A percentile compares a stretch with the other conserved stretches of the same genome.
Conservation (phyloP, 2,329 filamentous ascomycete genomes). For the Aspergillus flavus region DNA sequence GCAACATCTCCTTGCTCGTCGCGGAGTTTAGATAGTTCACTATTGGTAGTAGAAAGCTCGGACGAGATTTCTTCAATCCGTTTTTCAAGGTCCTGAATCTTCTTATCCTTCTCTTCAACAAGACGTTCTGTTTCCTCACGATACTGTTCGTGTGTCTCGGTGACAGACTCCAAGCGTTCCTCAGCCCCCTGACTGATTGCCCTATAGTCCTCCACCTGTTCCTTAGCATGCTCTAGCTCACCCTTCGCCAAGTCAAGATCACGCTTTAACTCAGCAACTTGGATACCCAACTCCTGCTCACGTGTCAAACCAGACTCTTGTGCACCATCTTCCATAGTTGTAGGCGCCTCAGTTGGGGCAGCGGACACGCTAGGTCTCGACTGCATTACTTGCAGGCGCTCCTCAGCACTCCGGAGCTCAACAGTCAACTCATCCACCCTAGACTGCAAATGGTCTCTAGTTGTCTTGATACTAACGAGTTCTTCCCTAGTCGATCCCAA, state of each 20-base stretch:
- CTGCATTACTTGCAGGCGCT: conserved; percentile 79
- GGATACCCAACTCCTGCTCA: conserved; percentile 79
- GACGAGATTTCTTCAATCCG: conserved; percentile 79
- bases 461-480: conserved; percentile 81
- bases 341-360: conserved; percentile 44
- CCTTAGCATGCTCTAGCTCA: conserved; percentile 79
- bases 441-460: conserved; percentile 82
- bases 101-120: conserved; percentile 75
- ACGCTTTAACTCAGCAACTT: conserved; percentile 83
- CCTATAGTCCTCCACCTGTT: conserved; percentile 84
- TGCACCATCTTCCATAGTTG: conserved; percentile 48
- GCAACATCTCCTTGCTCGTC: conserved; percentile 76
- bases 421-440: conserved; percentile 87
- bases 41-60: conserved; percentile 80
- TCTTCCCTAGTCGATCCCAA: conserved; percentile 83
- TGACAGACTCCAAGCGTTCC: conserved; percentile 79
- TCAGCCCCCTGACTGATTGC: conserved; percentile 84
- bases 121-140: conserved; percentile 80
- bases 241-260: conserved; percentile 79
- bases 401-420: conserved; percentile 85
- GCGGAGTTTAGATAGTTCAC: conserved; percentile 76
- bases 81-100: conserved; percentile 79
- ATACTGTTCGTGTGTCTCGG: conserved; percentile 81
- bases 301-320: conserved; percentile 62
- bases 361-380: conserved; percentile 71